Evolutionary conservation across 306 rosid genomes (phyloP).

Genomic region (Leucaena leucocephala): DNA sequence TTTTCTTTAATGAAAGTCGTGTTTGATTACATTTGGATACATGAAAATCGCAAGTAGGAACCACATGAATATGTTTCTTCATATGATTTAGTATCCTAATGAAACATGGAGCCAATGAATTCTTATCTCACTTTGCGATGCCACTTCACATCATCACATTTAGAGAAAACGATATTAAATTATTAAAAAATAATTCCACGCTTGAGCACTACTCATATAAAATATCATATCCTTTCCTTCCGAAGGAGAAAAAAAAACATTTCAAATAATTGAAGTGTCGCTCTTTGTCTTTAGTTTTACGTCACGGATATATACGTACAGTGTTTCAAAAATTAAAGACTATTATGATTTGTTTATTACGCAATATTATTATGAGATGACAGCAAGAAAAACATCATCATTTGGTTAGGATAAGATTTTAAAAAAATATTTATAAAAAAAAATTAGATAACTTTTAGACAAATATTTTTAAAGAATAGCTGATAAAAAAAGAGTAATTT

Average conservation of each 20-base stretch:
- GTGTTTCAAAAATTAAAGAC: not conserved
- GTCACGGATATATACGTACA: not conserved
- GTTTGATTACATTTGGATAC: not conserved
- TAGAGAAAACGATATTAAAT: not conserved
- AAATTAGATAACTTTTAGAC: no score
- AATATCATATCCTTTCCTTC: conserved; percentile 28
- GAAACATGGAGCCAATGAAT: not conserved
- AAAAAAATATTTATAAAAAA: no score
- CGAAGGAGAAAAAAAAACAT: not conserved
- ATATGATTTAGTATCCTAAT: conserved; percentile 21
- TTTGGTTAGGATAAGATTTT: no score
- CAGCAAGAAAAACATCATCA: not conserved
- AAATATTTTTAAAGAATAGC: no score
- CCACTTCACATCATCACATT: not conserved
- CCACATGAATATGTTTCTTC: conserved; percentile 25
- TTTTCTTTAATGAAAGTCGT: not conserved
- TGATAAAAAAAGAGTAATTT: no score
- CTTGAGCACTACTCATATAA: conserved; percentile 15
- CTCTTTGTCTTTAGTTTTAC: not conserved
- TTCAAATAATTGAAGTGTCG: conserved; percentile 4
- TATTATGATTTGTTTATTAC: not conserved
- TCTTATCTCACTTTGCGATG: conserved; percentile 3
- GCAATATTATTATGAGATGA: not conserved
- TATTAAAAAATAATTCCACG: not conserved
- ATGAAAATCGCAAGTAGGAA: conserved; percentile 20